Conservation (phyloP, 202 grass and related monocot species). For the Schoenoplectus triqueter region DNA sequence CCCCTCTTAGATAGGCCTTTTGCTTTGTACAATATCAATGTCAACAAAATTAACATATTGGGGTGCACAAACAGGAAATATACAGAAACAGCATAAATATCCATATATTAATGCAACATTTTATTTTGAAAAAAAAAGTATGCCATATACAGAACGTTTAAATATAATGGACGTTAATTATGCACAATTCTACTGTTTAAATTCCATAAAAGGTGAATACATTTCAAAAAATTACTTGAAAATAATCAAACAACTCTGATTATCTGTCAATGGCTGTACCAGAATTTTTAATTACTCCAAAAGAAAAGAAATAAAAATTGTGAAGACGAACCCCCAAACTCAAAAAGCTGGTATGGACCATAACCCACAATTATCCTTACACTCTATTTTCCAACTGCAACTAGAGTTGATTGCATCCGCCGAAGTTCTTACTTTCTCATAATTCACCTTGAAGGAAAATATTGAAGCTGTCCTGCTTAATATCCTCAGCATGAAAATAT, state of each 20-base stretch:
- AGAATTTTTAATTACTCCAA: not conserved
- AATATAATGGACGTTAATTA: not conserved
- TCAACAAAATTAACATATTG: slow-evolving; percentile 5
- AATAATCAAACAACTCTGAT: not conserved
- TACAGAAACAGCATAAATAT: not conserved
- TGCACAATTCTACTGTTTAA: not conserved
- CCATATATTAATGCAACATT: not conserved
- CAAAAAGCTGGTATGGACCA: not conserved
- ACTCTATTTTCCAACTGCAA: slow-evolving; percentile 83
- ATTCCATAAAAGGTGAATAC: not conserved
- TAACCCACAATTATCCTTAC: slow-evolving; percentile 27
- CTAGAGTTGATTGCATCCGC: slow-evolving; percentile 78
- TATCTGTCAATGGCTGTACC: slow-evolving; percentile 14
- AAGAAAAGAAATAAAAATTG: not conserved
- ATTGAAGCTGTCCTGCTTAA: slow-evolving; percentile 87
- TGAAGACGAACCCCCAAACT: not conserved
- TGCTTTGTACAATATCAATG: not conserved
- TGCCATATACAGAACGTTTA: not conserved
- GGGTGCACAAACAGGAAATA: not conserved
- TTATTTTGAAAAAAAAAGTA: not conserved
- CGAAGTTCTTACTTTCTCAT: slow-evolving; percentile 76
- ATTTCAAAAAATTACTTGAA: not conserved
- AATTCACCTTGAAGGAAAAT: slow-evolving; percentile 80
- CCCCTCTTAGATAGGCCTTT: not conserved
- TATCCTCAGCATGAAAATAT: slow-evolving; percentile 85